Evolutionary conservation across 768 basidiomycete genomes (phyloP).

Genomic region (Saitozyma sp.): DNA sequence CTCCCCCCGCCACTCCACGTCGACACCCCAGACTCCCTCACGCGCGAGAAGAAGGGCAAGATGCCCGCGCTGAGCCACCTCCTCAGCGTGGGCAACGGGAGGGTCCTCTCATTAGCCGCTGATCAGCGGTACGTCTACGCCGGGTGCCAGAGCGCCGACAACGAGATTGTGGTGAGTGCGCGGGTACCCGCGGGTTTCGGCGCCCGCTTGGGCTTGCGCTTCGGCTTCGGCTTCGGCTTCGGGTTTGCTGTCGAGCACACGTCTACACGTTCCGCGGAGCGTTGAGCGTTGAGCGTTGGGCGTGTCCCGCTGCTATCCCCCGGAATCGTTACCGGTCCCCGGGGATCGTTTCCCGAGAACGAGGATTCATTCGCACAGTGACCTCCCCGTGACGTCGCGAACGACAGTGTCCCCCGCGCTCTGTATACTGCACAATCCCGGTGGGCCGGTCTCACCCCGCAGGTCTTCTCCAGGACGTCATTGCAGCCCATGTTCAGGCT

Average conservation of each 20-base stretch:
- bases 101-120: conserved; percentile 58
- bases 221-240: too few relatives aligned
- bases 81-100: conserved; percentile 42
- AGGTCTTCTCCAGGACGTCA: conserved; percentile 84
- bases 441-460: neutral
- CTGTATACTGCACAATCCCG: too few relatives aligned
- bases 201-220: too few relatives aligned
- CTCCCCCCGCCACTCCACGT: conserved; percentile 15
- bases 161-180: conserved; percentile 63
- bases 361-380: too few relatives aligned
- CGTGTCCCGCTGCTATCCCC: too few relatives aligned
- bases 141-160: conserved; percentile 72
- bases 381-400: too few relatives aligned
- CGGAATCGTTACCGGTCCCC: too few relatives aligned
- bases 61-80: conserved; percentile 49
- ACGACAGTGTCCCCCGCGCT: too few relatives aligned
- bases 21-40: conserved; percentile 44
- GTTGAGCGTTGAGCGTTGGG: too few relatives aligned
- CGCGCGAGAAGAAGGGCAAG: conserved; percentile 45
- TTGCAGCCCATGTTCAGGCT: conserved; percentile 70
- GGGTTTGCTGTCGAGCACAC: too few relatives aligned
- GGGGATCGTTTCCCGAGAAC: neutral
- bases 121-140: conserved; percentile 74
- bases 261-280: too few relatives aligned
- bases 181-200: too few relatives aligned